Percentiles rank a stretch among this genome's conserved stretches.
phyloP scores from a whole-genome alignment of 2,329 filamentous ascomycete genomes.

The Sclerotinia minor region DNA sequence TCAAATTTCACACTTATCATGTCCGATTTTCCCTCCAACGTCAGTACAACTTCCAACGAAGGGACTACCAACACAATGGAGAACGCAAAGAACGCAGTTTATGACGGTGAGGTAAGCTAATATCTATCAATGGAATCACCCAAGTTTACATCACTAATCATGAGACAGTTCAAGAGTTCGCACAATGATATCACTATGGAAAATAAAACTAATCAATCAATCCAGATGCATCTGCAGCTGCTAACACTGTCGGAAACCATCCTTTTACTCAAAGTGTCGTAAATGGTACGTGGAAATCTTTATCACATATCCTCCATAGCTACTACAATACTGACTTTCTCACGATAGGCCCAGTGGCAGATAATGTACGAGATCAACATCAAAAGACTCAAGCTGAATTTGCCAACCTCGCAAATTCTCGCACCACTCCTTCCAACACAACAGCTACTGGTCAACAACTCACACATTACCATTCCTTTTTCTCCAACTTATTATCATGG shows the following conservation, averaged over 20 bases:
- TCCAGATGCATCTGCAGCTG: slow-evolving; percentile 40
- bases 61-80: slow-evolving; percentile 16
- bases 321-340: slow-evolving; percentile 19
- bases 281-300: slow-evolving; percentile 36
- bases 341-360: slow-evolving; percentile 56
- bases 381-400: slow-evolving; percentile 58
- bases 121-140: neutral
- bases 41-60: slow-evolving; percentile 12
- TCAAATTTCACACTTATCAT: slow-evolving; percentile 2
- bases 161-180: slow-evolving; percentile 13
- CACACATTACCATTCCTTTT: slow-evolving; percentile 71
- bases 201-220: slow-evolving; percentile 31
- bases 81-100: slow-evolving; percentile 24
- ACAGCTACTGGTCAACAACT: slow-evolving; percentile 62
- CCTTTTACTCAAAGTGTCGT: slow-evolving; percentile 40
- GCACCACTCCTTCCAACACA: slow-evolving; percentile 53
- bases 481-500: slow-evolving; percentile 68
- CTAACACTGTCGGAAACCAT: slow-evolving; percentile 40
- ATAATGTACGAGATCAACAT: slow-evolving; percentile 58
- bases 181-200: neutral
- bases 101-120: slow-evolving; percentile 24
- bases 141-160: slow-evolving; percentile 12
- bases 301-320: slow-evolving; percentile 20
- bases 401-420: slow-evolving; percentile 57
- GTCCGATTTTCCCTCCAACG: slow-evolving; percentile 24